Base-by-base conservation (phyloP, 441 rosid species). In the Populus hybrid region DNA sequence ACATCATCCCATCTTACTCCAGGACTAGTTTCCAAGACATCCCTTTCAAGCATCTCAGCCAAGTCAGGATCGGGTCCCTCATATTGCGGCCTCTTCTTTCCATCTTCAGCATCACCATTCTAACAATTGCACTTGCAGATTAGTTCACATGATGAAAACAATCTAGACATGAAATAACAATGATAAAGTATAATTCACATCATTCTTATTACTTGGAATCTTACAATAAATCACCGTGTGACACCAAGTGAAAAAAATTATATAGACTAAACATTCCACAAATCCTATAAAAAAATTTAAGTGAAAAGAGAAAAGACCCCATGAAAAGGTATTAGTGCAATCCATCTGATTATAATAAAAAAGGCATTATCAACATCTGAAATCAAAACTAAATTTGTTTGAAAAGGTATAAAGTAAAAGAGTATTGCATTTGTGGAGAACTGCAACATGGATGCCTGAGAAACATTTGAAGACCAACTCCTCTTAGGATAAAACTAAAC, bases 1-100 rank as follows among this genome's bases (percentile, higher is more conserved):
- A 96, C 99, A 83, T 96, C 99, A 79, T 94, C 99, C 99, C 99
- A 96, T 84, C 90, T 90, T 71, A 94, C 98, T 75, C 99, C 98
- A 70, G 99, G 99, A 74, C 84, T 91, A 75, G 96, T 88, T 87
- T 96, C 99, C 88, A 96, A 81, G 79, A 96, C 98, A 90, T 96
- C 99, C 88, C 99, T 90, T 87, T 94, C 99, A 83, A 96, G 92
- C 98, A 96, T 96, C 64, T 85, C 99, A 69, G 99, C 99, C 87
- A 96, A 88, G 75, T 96, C 98, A 61, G 88, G 89, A 86, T 96
- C 99, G 80, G 99, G 98, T 72, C 98, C 99, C 84, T 96, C 99
- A 73, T 96, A 94, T 78, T 92, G 90, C 74, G 80, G 85, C 85
- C 82, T 91, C 87, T 88, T 96, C 11, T 94, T 96, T 68, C 97